A percentile compares a stretch with the other conserved stretches of the same genome.
phyloP scores from a whole-genome alignment of 2,329 filamentous ascomycete genomes.

The Tolypocladium paradoxum region DNA sequence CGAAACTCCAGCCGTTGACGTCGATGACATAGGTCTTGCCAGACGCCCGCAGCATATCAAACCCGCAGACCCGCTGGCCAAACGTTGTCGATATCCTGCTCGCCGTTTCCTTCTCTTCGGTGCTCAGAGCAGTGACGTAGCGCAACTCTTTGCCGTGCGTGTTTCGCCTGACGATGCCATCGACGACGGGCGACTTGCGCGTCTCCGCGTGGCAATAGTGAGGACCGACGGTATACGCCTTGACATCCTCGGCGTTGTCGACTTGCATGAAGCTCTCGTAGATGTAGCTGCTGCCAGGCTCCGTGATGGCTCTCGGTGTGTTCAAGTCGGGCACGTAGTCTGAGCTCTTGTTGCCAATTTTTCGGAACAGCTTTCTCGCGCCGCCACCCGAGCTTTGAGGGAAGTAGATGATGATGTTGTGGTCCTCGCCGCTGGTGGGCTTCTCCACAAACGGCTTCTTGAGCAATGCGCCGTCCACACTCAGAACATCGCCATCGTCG shows the following conservation, averaged over 20 bases:
- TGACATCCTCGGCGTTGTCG: constrained; percentile 96
- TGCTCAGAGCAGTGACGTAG: constrained; percentile 77
- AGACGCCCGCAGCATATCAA: constrained; percentile 79
- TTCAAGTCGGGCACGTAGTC: constrained; percentile 75
- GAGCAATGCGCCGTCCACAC: constrained; percentile 72
- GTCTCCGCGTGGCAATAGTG: constrained; percentile 95
- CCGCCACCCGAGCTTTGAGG: constrained; percentile 78
- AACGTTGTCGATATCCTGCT: constrained; percentile 85
- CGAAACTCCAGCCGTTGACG: constrained; percentile 98
- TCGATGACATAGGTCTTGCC: constrained; percentile 96
- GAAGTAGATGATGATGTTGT: constrained; percentile 98
- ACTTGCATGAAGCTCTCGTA: constrained; percentile 97
- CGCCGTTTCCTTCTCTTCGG: constrained; percentile 76
- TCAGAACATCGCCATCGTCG: constrained; percentile 81
- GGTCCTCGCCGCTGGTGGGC: constrained; percentile 94
- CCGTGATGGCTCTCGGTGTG: constrained; percentile 69
- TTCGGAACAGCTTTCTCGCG: constrained; percentile 84
- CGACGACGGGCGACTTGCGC: constrained; percentile 91
- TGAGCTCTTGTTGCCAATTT: constrained; percentile 98
- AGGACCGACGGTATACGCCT: constrained; percentile 92
- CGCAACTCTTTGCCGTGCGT: constrained; percentile 95
- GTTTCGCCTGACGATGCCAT: constrained; percentile 89
- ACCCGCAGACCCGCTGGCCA: constrained; percentile 90
- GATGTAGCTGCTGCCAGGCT: constrained; percentile 75
- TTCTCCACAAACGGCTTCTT: constrained; percentile 97